Evolutionary conservation across 2,329 filamentous ascomycete species (phyloP).

Genomic region (Claviceps humidiphila): DNA sequence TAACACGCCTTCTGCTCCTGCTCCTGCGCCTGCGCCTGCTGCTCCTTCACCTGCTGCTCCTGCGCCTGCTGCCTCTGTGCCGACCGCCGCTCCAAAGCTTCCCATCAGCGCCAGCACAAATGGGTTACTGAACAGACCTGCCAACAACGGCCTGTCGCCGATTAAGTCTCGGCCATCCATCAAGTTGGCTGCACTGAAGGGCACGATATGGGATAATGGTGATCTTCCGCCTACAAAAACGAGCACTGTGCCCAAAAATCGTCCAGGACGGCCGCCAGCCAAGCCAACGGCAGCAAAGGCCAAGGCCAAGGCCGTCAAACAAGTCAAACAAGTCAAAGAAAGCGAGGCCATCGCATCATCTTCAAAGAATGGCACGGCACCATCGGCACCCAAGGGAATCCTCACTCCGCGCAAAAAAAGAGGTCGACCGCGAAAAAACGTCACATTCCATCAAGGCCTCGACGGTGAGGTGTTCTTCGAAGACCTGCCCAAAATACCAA

Average conservation of each 20-base stretch:
- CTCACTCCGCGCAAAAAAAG: constrained; percentile 35
- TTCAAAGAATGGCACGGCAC: constrained; percentile 3
- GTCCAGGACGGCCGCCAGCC: neutral
- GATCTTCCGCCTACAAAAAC: constrained; percentile 8
- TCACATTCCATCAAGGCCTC: constrained; percentile 32
- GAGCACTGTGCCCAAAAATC: constrained; percentile 9
- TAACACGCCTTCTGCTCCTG: constrained; percentile 1
- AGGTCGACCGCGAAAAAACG: constrained; percentile 35
- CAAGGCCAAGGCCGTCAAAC: neutral
- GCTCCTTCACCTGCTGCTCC: neutral
- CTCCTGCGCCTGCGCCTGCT: neutral
- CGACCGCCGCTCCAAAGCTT: neutral
- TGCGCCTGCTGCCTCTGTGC: neutral
- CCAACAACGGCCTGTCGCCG: constrained; percentile 5
- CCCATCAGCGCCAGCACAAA: constrained; percentile 1
- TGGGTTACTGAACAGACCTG: neutral
- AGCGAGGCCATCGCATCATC: neutral
- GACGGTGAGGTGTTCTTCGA: constrained; percentile 37
- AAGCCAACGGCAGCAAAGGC: neutral
- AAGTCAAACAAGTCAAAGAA: neutral
- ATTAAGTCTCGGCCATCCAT: constrained; percentile 16
- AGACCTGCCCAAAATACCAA: constrained; percentile 31
- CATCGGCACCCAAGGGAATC: constrained; percentile 38
- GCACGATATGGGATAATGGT: constrained; percentile 25
- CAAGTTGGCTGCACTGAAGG: constrained; percentile 22